phyloP scores from a whole-genome alignment of 2,329 filamentous ascomycete genomes.

The Plectosphaerella plurivora region DNA sequence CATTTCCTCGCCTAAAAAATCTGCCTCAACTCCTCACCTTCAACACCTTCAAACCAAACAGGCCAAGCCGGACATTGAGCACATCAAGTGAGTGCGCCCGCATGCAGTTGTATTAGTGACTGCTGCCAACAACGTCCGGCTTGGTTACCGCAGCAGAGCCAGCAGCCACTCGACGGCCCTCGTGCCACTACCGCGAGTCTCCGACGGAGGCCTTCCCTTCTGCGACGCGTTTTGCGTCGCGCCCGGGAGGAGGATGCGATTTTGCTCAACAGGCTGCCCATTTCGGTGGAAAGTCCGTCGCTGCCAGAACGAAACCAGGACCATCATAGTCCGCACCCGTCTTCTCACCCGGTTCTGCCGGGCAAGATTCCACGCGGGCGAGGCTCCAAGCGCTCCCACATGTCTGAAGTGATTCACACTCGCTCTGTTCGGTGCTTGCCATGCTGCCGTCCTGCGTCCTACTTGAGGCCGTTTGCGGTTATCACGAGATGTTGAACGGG shows the following conservation, averaged over 20 bases:
- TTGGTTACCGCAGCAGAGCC: constrained; percentile 6
- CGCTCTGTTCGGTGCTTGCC: too few relatives aligned
- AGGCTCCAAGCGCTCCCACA: constrained; percentile 49
- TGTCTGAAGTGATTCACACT: constrained; percentile 9
- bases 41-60: background rate
- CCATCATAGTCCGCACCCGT: constrained; percentile 52
- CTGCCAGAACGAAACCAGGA: constrained; percentile 39
- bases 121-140: background rate
- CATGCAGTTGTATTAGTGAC: too few relatives aligned
- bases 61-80: background rate
- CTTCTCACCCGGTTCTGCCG: constrained; percentile 13
- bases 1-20: background rate
- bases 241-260: constrained; percentile 11
- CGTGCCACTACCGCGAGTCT: constrained; percentile 7
- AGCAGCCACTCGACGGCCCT: constrained; percentile 11
- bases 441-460: too few relatives aligned
- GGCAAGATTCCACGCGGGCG: constrained; percentile 35
- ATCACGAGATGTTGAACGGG: too few relatives aligned
- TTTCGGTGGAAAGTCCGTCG: background rate
- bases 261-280: background rate
- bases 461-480: too few relatives aligned
- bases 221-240: constrained; percentile 12
- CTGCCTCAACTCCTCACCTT: background rate
- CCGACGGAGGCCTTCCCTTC: constrained; percentile 9
- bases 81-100: too few relatives aligned